These are phyloP conservation scores for Pythium phragmitis DNA, from an alignment of 352 stramenopile species.

Conservation along the genomic window DNA sequence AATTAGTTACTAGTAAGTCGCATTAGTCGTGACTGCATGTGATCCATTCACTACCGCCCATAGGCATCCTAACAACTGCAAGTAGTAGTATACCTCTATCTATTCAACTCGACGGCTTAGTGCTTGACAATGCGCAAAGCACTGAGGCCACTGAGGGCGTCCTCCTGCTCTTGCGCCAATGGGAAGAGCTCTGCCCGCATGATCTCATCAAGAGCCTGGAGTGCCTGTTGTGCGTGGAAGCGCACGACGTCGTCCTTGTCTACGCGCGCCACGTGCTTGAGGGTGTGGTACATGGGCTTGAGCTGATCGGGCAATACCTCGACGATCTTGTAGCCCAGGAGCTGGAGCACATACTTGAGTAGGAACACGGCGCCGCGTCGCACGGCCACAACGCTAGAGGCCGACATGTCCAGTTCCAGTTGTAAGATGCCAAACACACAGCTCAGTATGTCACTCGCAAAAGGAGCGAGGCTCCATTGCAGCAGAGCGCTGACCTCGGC, in stretches of 20 bases:
- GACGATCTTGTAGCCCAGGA: constrained; percentile 75
- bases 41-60: background rate
- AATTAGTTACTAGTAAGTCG: constrained; percentile 10
- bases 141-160: constrained; percentile 39
- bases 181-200: constrained; percentile 80
- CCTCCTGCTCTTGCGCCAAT: constrained; percentile 29
- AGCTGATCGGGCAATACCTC: constrained; percentile 75
- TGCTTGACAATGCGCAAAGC: constrained; percentile 56
- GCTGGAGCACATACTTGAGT: constrained; percentile 70
- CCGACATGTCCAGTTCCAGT: constrained; percentile 48
- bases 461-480: constrained; percentile 71
- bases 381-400: constrained; percentile 46
- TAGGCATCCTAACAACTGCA: constrained; percentile 7
- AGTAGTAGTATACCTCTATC: constrained; percentile 22
- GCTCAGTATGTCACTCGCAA: constrained; percentile 69
- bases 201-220: constrained; percentile 54
- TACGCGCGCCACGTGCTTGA: constrained; percentile 67
- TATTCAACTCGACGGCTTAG: constrained; percentile 12
- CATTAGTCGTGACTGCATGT: background rate
- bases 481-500: constrained; percentile 79
- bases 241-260: constrained; percentile 63
- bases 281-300: constrained; percentile 66
- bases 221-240: constrained; percentile 60
- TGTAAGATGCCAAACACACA: constrained; percentile 82
- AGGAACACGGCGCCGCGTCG: constrained; percentile 77